Evolutionary conservation across 306 rosid genomes (phyloP).

Genomic region (Quercus berberidifolia): DNA sequence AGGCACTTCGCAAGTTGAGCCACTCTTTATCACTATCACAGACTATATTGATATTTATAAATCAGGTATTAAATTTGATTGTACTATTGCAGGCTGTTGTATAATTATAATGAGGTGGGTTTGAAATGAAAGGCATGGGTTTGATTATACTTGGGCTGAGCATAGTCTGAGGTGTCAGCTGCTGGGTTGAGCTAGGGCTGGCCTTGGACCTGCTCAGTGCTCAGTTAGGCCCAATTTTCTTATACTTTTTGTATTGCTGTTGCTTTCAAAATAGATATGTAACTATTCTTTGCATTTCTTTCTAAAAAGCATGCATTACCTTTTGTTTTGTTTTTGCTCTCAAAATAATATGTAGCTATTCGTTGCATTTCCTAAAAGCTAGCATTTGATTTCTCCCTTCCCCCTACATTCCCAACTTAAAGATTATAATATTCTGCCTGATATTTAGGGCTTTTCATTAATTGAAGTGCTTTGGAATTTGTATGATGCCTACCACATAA

Average conservation of each 20-base stretch:
- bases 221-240: not conserved
- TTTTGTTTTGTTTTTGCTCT: not conserved
- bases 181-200: not conserved
- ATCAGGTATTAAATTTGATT: slow-evolving; percentile 61
- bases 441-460: not conserved
- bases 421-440: not conserved
- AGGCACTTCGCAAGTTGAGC: slow-evolving; percentile 87
- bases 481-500: not conserved
- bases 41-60: slow-evolving; percentile 67
- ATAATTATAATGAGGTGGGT: not conserved
- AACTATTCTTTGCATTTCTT: not conserved
- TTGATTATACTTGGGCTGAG: not conserved
- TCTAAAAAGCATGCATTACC: not conserved
- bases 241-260: not conserved
- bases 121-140: slow-evolving; percentile 7
- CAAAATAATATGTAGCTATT: too few species aligned
- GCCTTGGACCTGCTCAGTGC: not conserved
- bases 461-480: not conserved
- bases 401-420: too few species aligned
- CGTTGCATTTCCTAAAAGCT: too few species aligned
- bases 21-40: slow-evolving; percentile 83
- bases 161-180: not conserved
- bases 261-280: not conserved
- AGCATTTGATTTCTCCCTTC: too few species aligned
- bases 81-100: not conserved